phyloP scores from a whole-genome alignment of 1,284 basidiomycete genomes.

The Leccinum ponderosum region DNA sequence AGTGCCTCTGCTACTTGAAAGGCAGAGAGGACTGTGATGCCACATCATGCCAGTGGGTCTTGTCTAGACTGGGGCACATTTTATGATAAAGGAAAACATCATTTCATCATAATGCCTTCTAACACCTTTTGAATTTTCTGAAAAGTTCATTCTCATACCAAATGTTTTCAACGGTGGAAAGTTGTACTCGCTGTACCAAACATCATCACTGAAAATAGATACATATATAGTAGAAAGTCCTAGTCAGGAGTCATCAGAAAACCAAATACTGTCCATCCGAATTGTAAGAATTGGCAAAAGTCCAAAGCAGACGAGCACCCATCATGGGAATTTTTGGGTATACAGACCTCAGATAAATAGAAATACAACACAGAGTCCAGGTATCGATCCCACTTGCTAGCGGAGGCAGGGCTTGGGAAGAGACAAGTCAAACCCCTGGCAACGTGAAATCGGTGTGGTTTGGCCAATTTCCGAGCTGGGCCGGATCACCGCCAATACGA shows the following conservation, averaged over 20 bases:
- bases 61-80: too few relatives aligned
- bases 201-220: neutral
- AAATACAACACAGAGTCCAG: neutral
- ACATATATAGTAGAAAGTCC: too few relatives aligned
- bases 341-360: neutral
- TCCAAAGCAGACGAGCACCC: neutral
- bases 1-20: too few relatives aligned
- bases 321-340: neutral
- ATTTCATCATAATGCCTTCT: too few relatives aligned
- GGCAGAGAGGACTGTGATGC: too few relatives aligned
- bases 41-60: too few relatives aligned
- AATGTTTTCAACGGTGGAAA: neutral
- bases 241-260: too few relatives aligned
- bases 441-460: constrained; percentile 58
- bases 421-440: constrained; percentile 44
- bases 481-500: constrained; percentile 74
- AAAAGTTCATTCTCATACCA: neutral
- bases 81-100: too few relatives aligned
- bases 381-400: neutral
- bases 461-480: constrained; percentile 67
- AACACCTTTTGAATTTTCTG: neutral
- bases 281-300: neutral
- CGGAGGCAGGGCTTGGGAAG: neutral
- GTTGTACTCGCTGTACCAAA: neutral
- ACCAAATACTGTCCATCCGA: neutral